Conservation (phyloP, 495 filamentous ascomycete genomes). For the Neurospora cerealis region DNA sequence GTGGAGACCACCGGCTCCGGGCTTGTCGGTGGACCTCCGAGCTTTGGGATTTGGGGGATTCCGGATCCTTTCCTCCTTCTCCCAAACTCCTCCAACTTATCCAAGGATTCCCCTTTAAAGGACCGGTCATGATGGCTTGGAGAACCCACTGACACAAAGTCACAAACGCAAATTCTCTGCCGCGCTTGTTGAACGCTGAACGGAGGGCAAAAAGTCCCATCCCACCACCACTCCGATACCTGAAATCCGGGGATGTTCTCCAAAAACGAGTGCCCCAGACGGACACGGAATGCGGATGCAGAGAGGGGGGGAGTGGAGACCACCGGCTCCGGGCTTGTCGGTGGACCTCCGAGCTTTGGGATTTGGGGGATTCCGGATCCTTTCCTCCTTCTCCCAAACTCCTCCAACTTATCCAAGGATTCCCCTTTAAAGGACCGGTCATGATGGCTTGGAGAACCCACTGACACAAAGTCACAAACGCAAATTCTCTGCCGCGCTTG, state of each 20-base stretch:
- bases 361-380: neutral
- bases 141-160: neutral
- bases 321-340: neutral
- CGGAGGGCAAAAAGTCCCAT: neutral
- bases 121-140: neutral
- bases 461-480: neutral
- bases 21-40: neutral
- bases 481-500: neutral
- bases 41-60: neutral
- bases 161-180: neutral
- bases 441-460: neutral
- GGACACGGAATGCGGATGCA: neutral
- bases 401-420: neutral
- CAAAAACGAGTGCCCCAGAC: neutral
- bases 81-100: neutral
- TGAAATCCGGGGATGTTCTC: neutral
- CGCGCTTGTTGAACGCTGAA: neutral
- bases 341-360: neutral
- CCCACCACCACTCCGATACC: neutral
- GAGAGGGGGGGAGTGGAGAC: neutral
- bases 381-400: neutral
- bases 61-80: neutral
- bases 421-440: neutral
- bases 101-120: neutral
- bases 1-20: neutral